Evolutionary conservation across 139 green algal species (phyloP), one percentile per base, ranked within the genome.

Genomic region (Astrephomene gubernaculifera): DNA sequence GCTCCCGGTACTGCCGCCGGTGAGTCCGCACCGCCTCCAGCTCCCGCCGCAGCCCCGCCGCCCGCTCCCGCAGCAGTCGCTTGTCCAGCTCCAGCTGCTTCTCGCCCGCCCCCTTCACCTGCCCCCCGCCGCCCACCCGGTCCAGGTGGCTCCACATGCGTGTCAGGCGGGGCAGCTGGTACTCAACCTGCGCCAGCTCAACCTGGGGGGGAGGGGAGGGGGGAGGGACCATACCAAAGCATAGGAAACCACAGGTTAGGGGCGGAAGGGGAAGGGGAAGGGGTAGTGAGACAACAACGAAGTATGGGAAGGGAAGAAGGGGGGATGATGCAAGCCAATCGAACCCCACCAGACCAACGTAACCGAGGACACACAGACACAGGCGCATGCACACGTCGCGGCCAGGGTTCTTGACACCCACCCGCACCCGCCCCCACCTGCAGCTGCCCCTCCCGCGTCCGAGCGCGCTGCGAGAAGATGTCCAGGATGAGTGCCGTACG

Each of bases 61-160:
- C 85, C 44, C 67, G 64, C 60, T 95, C 87, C 4, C 93, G 82
- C 81, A 98, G 89, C 72, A 99, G 86, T 4, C 97, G 96, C 90
- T 96, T 97, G 90, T 99, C 97, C 25, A 99, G 94, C 89, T 99
- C 97, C 54, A 98, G 98, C 92, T 99, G 97, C 93, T 99, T 99
- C 92, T 99, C 97, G 78, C 97, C 97, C 71, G 88, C 65, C 3
- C 90, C 94, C 88, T 96, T 95, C 38, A 96, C 92, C 72, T 94
- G 92, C 0, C 96, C 96, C 0, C 92, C 93, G 2, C 95, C 96
- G 2, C 90, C 89, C 91, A 99, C 97, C 5, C 97, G 78, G 86
- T 99, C 97, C 88, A 99, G 86, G 71, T 99, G 97, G 0, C 88
- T 96, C 97, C 97, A 99, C 97, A 99, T 98, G 78, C 94, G 92